A percentile compares a stretch with the other conserved stretches of the same genome.
These are phyloP conservation scores for Solanum sitiens DNA, from an alignment of 257 asterid species.

Conservation along the genomic window DNA sequence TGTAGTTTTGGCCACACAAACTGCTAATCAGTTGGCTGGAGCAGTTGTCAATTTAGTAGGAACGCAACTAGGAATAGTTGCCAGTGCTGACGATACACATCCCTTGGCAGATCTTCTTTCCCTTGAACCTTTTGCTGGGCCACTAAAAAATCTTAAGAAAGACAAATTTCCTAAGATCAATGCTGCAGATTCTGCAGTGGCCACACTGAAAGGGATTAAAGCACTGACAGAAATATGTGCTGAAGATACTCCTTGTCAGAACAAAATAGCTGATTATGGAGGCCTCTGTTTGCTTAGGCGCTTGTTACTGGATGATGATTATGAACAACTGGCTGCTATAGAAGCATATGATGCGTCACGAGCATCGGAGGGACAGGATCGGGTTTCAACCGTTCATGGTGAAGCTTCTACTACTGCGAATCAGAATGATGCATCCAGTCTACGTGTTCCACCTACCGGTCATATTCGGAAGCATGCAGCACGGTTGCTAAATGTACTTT, in stretches of 20 bases:
- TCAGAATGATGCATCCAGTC: slow-evolving; percentile 42
- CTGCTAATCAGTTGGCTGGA: slow-evolving; percentile 66
- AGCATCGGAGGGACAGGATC: slow-evolving; percentile 57
- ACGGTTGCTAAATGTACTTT: slow-evolving; percentile 74
- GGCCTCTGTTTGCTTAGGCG: slow-evolving; percentile 75
- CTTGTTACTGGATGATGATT: slow-evolving; percentile 83
- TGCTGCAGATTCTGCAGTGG: slow-evolving; percentile 91
- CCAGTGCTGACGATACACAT: slow-evolving; percentile 55
- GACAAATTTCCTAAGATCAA: slow-evolving; percentile 56
- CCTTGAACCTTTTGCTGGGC: slow-evolving; percentile 69
- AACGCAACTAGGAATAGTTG: slow-evolving; percentile 55
- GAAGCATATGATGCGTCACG: slow-evolving; percentile 99
- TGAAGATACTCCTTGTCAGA: slow-evolving; percentile 64
- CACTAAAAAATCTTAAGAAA: slow-evolving; percentile 67
- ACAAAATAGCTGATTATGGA: slow-evolving; percentile 60
- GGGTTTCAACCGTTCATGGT: slow-evolving; percentile 32
- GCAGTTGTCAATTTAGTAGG: slow-evolving; percentile 95
- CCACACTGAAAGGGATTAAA: slow-evolving; percentile 91
- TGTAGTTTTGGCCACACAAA: slow-evolving; percentile 73
- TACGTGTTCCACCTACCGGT: slow-evolving; percentile 92
- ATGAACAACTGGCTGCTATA: slow-evolving; percentile 91
- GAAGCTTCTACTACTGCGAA: slow-evolving; percentile 33
- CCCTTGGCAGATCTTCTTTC: slow-evolving; percentile 79
- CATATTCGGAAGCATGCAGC: slow-evolving; percentile 97
- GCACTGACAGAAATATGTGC: slow-evolving; percentile 81